Evolutionary conservation across 768 basidiomycete species (phyloP).

Genomic region (Lactarius quietus): DNA sequence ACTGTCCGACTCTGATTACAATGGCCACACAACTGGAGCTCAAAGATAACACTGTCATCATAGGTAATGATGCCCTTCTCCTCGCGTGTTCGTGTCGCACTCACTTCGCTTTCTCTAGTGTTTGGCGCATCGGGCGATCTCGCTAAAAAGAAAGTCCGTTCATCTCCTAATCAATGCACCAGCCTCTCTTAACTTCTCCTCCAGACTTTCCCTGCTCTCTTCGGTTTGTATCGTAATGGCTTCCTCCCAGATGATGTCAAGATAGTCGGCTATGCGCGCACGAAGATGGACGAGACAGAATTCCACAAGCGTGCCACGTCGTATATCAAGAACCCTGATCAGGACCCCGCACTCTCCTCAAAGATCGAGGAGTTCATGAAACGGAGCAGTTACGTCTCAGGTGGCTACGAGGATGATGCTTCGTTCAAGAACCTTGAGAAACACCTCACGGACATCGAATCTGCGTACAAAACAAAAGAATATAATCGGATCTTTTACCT

Average conservation of each 20-base stretch:
- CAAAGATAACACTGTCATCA: constrained; percentile 84
- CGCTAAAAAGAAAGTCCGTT: constrained; percentile 91
- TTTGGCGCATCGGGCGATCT: constrained; percentile 96
- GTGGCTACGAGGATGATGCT: constrained; percentile 81
- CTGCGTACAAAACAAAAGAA: constrained; percentile 55
- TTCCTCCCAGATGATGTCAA: constrained; percentile 80
- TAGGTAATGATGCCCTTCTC: constrained; percentile 50
- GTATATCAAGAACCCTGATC: constrained; percentile 78
- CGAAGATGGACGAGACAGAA: constrained; percentile 85
- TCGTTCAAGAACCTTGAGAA: constrained; percentile 76
- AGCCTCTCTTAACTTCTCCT: not conserved
- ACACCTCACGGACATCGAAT: constrained; percentile 76
- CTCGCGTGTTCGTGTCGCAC: constrained; percentile 5
- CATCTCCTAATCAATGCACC: not conserved
- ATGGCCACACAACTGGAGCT: constrained; percentile 71
- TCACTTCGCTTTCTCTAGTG: constrained; percentile 44
- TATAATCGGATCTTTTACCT: constrained; percentile 93
- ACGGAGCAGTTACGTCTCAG: constrained; percentile 76
- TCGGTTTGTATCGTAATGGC: constrained; percentile 76
- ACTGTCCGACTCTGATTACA: constrained; percentile 29
- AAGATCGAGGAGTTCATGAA: constrained; percentile 83
- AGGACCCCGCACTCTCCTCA: constrained; percentile 52
- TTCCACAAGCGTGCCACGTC: constrained; percentile 81
- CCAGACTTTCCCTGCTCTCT: constrained; percentile 94
- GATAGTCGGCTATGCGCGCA: constrained; percentile 96